A percentile compares a stretch with the other conserved stretches of the same genome.
phyloP scores from a whole-genome alignment of 805 yeast species.

The Starmerella tilneyi region DNA sequence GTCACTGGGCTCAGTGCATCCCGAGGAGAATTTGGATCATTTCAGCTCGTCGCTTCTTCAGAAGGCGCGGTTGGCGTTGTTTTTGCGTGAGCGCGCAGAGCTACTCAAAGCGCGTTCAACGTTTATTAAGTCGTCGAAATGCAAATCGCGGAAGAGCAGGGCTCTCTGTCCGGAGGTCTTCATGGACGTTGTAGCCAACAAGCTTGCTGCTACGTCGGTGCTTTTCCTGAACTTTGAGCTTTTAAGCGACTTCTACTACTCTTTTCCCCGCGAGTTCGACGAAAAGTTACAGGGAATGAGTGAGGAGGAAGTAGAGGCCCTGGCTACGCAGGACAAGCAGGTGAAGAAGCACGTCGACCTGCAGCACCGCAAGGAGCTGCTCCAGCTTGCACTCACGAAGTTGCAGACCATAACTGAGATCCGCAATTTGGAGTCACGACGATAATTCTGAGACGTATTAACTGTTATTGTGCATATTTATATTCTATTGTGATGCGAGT shows the following conservation, averaged over 20 bases:
- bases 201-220: conserved; percentile 85
- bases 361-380: conserved; percentile 82
- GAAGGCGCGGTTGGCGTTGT: conserved; percentile 75
- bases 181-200: conserved; percentile 82
- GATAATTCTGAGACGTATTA: no score
- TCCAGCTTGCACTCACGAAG: conserved; percentile 73
- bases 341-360: conserved; percentile 82
- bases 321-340: conserved; percentile 92
- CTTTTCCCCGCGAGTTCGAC: conserved; percentile 90
- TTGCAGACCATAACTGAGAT: conserved; percentile 75
- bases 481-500: no score
- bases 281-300: conserved; percentile 54
- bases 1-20: conserved; percentile 41
- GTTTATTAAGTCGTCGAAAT: conserved; percentile 61
- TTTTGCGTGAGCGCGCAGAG: conserved; percentile 61
- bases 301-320: conserved; percentile 68
- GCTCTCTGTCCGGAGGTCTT: conserved; percentile 92
- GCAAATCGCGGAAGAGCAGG: conserved; percentile 69
- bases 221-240: conserved; percentile 87
- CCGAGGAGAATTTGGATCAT: conserved; percentile 30
- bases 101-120: conserved; percentile 65
- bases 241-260: conserved; percentile 87
- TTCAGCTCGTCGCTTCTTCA: conserved; percentile 66
- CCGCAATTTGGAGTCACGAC: conserved; percentile 33
- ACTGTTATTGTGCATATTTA: no score